Evolutionary conservation across 2,329 filamentous ascomycete genomes (phyloP).

Genomic region (Leptodontidium sp.): DNA sequence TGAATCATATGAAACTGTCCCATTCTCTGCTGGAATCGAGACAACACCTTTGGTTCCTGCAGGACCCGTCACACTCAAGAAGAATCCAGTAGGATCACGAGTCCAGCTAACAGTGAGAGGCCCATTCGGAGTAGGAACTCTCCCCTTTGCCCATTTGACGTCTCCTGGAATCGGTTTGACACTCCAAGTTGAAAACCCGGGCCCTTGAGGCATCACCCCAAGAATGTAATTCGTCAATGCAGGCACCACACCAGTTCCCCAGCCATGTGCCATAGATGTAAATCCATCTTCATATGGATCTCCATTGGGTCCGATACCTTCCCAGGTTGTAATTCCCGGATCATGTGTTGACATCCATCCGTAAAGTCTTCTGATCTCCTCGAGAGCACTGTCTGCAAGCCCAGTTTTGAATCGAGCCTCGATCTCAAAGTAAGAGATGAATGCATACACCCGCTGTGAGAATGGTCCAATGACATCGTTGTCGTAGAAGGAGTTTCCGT

Average conservation of each 20-base stretch:
- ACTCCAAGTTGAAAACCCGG: constrained; percentile 54
- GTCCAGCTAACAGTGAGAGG: constrained; percentile 52
- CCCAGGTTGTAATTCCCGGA: constrained; percentile 58
- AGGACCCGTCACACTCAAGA: constrained; percentile 47
- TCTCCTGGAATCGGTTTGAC: constrained; percentile 50
- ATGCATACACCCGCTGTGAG: constrained; percentile 58
- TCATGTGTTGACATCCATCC: constrained; percentile 59
- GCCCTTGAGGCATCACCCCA: constrained; percentile 54
- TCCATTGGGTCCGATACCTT: constrained; percentile 56
- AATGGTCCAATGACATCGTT: constrained; percentile 52
- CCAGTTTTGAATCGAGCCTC: constrained; percentile 55
- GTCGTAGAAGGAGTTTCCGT: constrained; percentile 63
- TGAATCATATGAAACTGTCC: constrained; percentile 35
- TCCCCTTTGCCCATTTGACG: constrained; percentile 54
- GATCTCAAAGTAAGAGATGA: constrained; percentile 62
- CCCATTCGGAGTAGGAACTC: constrained; percentile 53
- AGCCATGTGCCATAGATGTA: constrained; percentile 60
- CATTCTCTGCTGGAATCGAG: constrained; percentile 37
- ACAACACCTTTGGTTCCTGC: constrained; percentile 38
- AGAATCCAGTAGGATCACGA: constrained; percentile 36
- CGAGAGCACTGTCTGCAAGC: constrained; percentile 49
- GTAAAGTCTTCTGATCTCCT: constrained; percentile 57
- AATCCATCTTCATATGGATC: constrained; percentile 54
- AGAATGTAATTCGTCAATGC: constrained; percentile 56
- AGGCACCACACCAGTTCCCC: constrained; percentile 60